Base-by-base conservation (phyloP, 140 eudicot genomes). In the Flaveria floridana region DNA sequence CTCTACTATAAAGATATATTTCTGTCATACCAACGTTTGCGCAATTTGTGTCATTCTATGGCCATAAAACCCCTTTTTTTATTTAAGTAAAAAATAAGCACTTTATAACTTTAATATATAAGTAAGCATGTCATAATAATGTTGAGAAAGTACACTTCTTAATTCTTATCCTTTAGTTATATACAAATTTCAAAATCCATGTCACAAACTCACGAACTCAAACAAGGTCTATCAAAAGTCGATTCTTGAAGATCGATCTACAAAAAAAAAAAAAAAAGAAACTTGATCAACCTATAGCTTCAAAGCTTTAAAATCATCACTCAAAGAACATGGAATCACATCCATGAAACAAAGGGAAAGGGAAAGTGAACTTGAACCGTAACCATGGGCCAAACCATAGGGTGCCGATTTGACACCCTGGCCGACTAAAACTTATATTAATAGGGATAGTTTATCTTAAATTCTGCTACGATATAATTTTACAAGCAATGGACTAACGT, bases 391-490 rank as follows among this genome's bases (percentile, higher is more conserved):
- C 18, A 3, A 48, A 48, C 55, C 14, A 14, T 18, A 13, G 55
- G 53, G 53, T 13, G n/a, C 4, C 0, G 16, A 18, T 12, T 48
- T 12, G 18, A 3, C 55, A 5, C 16, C 14, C 16, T 4, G 55
- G 55, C 50, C 50, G 16, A 12, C 55, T 18, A 48, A 48, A 58
- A 61, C 42, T 61, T 61, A 2, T 30, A 61, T 61, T 12, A 12
- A 57, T 20, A 63, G 11, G 11, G 12, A 46, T 14, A 14, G 15
- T 63, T 63, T 15, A 63, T 63, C 47, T 8, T 63, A 15, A 34
- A 30, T 30, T 63, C 62, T 2, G 66, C 66, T 78, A 70, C 55
- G 47, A 39, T 71, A 63, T 50, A 71, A 61, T 21, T 71, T 39
- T 78, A 78, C 68, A 73, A 46, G 64, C 76, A 69, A 61, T 11